A percentile compares a stretch with the other conserved stretches of the same genome.
phyloP scores from a whole-genome alignment of 1,284 basidiomycete species.

The Fistulina hepatica region DNA sequence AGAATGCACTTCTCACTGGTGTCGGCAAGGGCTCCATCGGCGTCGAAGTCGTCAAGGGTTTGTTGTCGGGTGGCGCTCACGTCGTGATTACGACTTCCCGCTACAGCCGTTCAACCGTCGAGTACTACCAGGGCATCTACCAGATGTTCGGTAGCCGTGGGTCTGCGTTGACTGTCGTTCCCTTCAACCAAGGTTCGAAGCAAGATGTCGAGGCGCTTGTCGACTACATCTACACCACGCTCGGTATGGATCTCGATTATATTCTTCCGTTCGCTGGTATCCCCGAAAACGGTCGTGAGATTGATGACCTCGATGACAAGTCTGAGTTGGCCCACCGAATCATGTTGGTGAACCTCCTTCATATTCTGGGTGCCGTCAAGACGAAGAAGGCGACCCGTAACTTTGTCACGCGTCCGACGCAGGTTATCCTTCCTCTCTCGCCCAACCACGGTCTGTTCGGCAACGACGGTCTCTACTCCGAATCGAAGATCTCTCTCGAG shows the following conservation, averaged over 20 bases:
- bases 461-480: slow-evolving; percentile 95
- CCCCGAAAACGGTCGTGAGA: slow-evolving; percentile 97
- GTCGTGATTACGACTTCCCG: slow-evolving; percentile 96
- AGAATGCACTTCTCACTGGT: slow-evolving; percentile 95
- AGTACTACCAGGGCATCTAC: slow-evolving; percentile 98
- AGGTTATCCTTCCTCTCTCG: slow-evolving; percentile 93
- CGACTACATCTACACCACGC: slow-evolving; percentile 94
- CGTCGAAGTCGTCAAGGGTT: slow-evolving; percentile 93
- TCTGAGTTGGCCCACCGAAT: slow-evolving; percentile 97
- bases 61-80: slow-evolving; percentile 91
- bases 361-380: slow-evolving; percentile 94
- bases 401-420: slow-evolving; percentile 95
- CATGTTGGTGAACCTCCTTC: slow-evolving; percentile 91
- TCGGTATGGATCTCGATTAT: slow-evolving; percentile 95
- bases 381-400: slow-evolving; percentile 93
- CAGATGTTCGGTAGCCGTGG: slow-evolving; percentile 92
- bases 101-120: slow-evolving; percentile 87
- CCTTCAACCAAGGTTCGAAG: slow-evolving; percentile 97
- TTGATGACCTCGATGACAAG: slow-evolving; percentile 93
- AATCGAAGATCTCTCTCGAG: slow-evolving; percentile 97
- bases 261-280: slow-evolving; percentile 97
- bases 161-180: slow-evolving; percentile 92
- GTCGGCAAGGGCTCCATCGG: slow-evolving; percentile 98
- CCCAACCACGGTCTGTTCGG: slow-evolving; percentile 98
- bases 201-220: slow-evolving; percentile 96